phyloP scores from a whole-genome alignment of 73 alveolate genomes.

The Diophrys sp. region DNA sequence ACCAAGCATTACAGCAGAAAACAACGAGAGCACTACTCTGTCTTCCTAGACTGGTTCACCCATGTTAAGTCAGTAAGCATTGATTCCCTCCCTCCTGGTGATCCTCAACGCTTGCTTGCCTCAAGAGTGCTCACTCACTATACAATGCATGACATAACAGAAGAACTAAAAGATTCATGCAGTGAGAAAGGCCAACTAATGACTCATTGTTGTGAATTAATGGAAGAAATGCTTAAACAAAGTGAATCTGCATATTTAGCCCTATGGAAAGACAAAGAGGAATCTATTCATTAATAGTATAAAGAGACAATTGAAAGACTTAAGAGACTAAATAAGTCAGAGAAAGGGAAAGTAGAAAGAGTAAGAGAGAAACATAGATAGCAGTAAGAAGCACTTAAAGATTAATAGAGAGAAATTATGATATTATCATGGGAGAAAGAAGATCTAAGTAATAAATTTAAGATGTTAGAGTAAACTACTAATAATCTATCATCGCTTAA shows the following conservation, averaged over 20 bases:
- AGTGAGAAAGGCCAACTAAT: not conserved
- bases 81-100: not conserved
- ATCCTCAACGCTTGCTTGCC: not conserved
- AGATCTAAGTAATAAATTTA: not conserved
- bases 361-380: not conserved
- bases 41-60: not conserved
- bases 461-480: not conserved
- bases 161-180: not conserved
- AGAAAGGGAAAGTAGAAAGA: not conserved
- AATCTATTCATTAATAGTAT: too few species aligned
- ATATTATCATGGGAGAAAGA: not conserved
- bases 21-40: not conserved
- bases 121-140: not conserved
- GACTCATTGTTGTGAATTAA: not conserved
- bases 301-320: too few species aligned
- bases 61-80: not conserved
- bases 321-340: not conserved
- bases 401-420: too few species aligned
- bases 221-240: not conserved
- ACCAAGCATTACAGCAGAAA: not conserved
- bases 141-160: not conserved
- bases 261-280: not conserved
- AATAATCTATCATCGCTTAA: too few species aligned
- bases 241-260: not conserved
- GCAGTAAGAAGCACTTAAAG: not conserved